Evolutionary conservation across 352 stramenopile species (phyloP).

Genomic region (Phytophthora sansomeana): DNA sequence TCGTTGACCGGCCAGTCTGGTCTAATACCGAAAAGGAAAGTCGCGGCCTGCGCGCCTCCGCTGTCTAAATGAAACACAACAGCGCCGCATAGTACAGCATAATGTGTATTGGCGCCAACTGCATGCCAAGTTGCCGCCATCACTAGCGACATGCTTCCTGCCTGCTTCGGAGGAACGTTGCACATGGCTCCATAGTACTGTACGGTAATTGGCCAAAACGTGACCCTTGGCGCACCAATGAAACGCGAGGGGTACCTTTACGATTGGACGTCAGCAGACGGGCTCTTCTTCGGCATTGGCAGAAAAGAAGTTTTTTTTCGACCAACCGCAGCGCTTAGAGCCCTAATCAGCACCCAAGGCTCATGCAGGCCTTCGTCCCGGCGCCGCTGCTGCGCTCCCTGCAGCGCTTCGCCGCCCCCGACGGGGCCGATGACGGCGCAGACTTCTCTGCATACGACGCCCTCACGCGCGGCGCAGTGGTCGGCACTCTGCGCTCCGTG

Average conservation of each 20-base stretch:
- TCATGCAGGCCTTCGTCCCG: constrained; percentile 34
- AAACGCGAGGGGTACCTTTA: constrained; percentile 7
- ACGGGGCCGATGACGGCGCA: constrained; percentile 18
- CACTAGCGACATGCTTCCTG: constrained; percentile 10
- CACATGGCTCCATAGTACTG: background rate
- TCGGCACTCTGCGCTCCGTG: constrained; percentile 28
- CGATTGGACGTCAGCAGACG: constrained; percentile 19
- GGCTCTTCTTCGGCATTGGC: constrained; percentile 1
- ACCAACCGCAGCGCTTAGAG: constrained; percentile 2
- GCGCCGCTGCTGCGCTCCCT: constrained; percentile 49
- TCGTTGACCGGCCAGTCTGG: constrained; percentile 16
- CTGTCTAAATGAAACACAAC: background rate
- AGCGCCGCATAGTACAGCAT: background rate
- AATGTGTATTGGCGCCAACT: background rate
- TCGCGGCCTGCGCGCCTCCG: background rate
- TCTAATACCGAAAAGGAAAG: constrained; percentile 23
- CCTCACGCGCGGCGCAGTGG: constrained; percentile 25
- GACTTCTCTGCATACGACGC: constrained; percentile 4
- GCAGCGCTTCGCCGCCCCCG: constrained; percentile 34
- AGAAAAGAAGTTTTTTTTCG: constrained; percentile 12
- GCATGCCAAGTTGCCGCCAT: background rate
- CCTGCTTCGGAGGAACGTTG: background rate
- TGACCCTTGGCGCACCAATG: background rate
- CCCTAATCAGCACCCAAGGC: background rate
- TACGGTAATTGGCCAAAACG: constrained; percentile 18